Evolutionary conservation across 2,329 filamentous ascomycete species (phyloP), one percentile per base, ranked within the genome.

Genomic region (Fusarium continuum): DNA sequence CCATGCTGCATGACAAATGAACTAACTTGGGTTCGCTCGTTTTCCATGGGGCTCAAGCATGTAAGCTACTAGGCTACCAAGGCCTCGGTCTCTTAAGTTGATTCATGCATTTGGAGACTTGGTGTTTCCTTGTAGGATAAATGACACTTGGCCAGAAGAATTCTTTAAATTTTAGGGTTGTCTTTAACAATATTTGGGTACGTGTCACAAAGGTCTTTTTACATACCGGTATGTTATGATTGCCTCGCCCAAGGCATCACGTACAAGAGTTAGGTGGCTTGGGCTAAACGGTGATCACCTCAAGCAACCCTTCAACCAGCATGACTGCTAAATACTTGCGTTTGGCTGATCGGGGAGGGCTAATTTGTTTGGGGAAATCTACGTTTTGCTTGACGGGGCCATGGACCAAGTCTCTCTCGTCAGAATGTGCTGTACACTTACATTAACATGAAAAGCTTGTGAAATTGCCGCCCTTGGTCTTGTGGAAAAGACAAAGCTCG

Each of bases 1-100:
- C 23, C 38, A 57, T 45, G 28, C 46, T 60, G 47, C 39, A 64
- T 70, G 68, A 71, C 68, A 68, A 70, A 71, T 70, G 46, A 35
- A 38, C 36, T 29, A 29, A 52, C 51, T 52, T 36, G 54, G 68
- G 68, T 70, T 70, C 50, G 64, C 49, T 61, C 50, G 50, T 35
- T 59, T 54, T 59, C 53, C 41, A 47, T 49, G 51, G 40, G 16
- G 48, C 55, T 39, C 16, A 43, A 34, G n/a, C 6, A 55, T 61
- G 41, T 48, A 47, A 55, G 38, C 13, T 19, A 38, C n/a, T 22
- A 14, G 14, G 11, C 11, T 29, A 14, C 13, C 9, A 13, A 29
- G 31, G 31, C 10, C n/a, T 17, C n/a, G n/a, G n/a, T n/a, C n/a
- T n/a, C n/a, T n/a, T 8, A n/a, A 17, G 31, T 17, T 9, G 8